These are phyloP conservation scores for Thermomucor indicae-seudaticae DNA, from an alignment of 371 early-diverging fungal species.

Conservation along the genomic window DNA sequence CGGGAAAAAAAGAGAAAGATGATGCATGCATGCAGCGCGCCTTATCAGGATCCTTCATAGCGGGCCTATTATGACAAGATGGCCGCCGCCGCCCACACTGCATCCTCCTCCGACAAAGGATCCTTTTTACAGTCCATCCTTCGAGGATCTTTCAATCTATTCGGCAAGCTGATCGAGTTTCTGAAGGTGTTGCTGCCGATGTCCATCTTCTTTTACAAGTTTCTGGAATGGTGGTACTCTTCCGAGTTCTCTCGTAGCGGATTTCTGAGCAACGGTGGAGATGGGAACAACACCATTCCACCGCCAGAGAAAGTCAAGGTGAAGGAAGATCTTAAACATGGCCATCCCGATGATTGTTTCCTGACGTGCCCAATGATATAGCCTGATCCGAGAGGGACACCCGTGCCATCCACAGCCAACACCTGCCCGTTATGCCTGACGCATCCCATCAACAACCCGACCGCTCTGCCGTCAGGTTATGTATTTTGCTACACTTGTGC, in stretches of 20 bases:
- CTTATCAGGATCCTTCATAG: slow-evolving; percentile 13
- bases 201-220: slow-evolving; percentile 89
- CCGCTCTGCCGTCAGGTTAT: slow-evolving; percentile 78
- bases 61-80: slow-evolving; percentile 37
- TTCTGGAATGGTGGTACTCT: slow-evolving; percentile 94
- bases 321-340: neutral
- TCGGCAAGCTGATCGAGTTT: slow-evolving; percentile 62
- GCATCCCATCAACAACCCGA: slow-evolving; percentile 74
- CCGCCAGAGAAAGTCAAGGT: slow-evolving; percentile 67
- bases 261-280: slow-evolving; percentile 25
- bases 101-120: neutral
- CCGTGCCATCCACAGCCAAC: slow-evolving; percentile 65
- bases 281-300: slow-evolving; percentile 33
- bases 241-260: slow-evolving; percentile 61
- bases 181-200: slow-evolving; percentile 78
- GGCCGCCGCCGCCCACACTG: slow-evolving; percentile 10
- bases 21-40: neutral
- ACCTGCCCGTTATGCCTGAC: slow-evolving; percentile 78
- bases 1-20: slow-evolving; percentile 1
- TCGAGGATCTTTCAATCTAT: slow-evolving; percentile 15
- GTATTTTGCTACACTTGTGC: slow-evolving; percentile 85
- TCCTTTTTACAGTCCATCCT: slow-evolving; percentile 15
- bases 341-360: neutral
- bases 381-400: slow-evolving; percentile 77
- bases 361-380: slow-evolving; percentile 8